Base-by-base conservation (phyloP, 768 basidiomycete genomes). In the Leccinum subgranulosum region DNA sequence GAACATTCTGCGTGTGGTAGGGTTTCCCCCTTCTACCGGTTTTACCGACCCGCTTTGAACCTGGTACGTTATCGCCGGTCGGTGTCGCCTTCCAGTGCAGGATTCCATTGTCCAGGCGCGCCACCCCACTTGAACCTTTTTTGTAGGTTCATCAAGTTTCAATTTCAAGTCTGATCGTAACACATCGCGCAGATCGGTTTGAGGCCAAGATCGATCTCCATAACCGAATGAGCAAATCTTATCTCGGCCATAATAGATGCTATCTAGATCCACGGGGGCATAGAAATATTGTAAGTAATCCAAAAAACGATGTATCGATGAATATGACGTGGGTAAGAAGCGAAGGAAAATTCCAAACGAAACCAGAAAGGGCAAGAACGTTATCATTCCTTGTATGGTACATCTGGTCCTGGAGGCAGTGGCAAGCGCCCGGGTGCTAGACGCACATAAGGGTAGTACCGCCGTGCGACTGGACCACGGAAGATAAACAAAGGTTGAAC, bases 381-480 rank as follows among this genome's bases (percentile, higher is more conserved):
- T 51, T 17, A 51, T 23, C 25, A 17, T 33, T 31, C 56, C n/a
- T 60, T 54, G 36, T 31, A 31, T 27, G 12, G 23, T 19, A 17
- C 21, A 41, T 55, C 49, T 10, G 45, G 56, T 55, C 64, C 66
- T 27, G 28, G 53, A 19, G 69, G 64, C 7, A 68, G 49, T 10
- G 64, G 6, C 48, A 68, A 29, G 23, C 56, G 57, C 49, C 27
- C 63, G 2, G 69, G 56, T 0, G 21, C n/a, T 15, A 58, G 49
- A 23, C 64, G 62, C 8, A 49, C 43, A 33, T 70, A 65, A 12
- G 65, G 69, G 51, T 60, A 66, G 53, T 57, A 63, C 28, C 57
- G 23, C 14, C 65, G 60, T 23, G 33, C 23, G 23, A 41, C 15
- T 21, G 19, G 14, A 14, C 43, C 21, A 6, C 28, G 49, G n/a